phyloP scores from a whole-genome alignment of 345 rosid species.

The Populus euphratica region DNA sequence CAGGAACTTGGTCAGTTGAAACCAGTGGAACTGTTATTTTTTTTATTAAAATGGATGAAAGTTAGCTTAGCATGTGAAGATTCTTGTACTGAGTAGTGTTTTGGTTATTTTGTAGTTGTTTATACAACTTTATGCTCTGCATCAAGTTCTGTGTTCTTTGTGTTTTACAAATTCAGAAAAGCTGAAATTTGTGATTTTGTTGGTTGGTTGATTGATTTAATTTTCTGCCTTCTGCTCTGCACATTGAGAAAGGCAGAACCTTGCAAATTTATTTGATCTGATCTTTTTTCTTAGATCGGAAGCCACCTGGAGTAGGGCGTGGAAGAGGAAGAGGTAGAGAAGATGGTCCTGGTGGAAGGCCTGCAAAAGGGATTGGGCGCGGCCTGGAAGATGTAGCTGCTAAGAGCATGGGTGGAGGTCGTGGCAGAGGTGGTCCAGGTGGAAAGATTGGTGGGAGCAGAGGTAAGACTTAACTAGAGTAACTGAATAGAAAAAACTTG shows the following conservation, averaged over 20 bases:
- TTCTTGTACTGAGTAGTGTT: background rate
- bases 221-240: background rate
- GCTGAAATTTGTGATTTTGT: background rate
- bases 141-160: background rate
- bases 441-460: constrained; percentile 54
- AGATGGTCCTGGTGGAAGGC: constrained; percentile 63
- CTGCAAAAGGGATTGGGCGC: constrained; percentile 59
- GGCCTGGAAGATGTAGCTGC: constrained; percentile 66
- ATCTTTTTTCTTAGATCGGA: constrained; percentile 45
- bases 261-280: background rate
- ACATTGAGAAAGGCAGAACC: background rate
- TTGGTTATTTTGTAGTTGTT: background rate
- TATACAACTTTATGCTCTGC: background rate
- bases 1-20: background rate
- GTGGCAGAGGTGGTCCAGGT: constrained; percentile 65
- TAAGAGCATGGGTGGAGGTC: constrained; percentile 59
- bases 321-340: constrained; percentile 89
- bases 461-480: constrained; percentile 33
- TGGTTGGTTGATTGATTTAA: background rate
- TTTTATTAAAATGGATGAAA: background rate
- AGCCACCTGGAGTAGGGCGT: constrained; percentile 74
- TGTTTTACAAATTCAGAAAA: background rate
- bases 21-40: background rate
- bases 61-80: background rate
- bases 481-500: background rate